Evolutionary conservation across 176 grass and related monocot species (phyloP), one percentile per base, ranked within the genome.

Genomic region (Avena sativa): DNA sequence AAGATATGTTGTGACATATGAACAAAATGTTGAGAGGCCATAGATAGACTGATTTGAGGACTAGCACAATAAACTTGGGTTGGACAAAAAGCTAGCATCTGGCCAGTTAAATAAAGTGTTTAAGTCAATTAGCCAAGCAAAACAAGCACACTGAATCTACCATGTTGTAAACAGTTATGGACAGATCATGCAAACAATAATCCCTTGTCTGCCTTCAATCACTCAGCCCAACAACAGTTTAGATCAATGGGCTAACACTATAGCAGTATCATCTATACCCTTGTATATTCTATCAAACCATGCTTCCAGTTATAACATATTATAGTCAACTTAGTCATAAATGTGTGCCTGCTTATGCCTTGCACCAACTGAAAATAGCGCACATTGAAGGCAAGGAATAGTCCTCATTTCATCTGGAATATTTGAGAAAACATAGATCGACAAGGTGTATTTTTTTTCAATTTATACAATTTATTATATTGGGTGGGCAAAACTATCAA

Each of bases 121-220:
- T 80, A 61, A 28, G 50, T 51, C 14, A 1, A 17, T 49, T 52
- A 34, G 23, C 62, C 79, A 32, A n/a, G 9, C 13, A 68, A 23
- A 9, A 68, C 66, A 23, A 16, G 10, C 23, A 8, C 62, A 25
- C 62, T 81, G 50, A 44, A 81, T 11, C 40, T 51, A 67, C 60
- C 61, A 67, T 81, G 61, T 67, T 81, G 44, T 81, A 81, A 51
- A 52, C 15, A 66, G 62, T 67, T 52, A 51, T 15, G 44, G 21
- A 34, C 43, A 30, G 17, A 81, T 67, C 23, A 81, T 68, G 43
- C 4, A 20, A 43, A 43, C 40, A 43, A 81, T 20, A 49, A 17
- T 51, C 51, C 15, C 62, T 32, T 15, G 11, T 51, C 64, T 68
- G 23, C 64, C 44, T 67, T 63, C 40, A 64, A 17, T 67, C 16